phyloP scores from a whole-genome alignment of 75 land plant species.

The Sequoiadendron giganteum region DNA sequence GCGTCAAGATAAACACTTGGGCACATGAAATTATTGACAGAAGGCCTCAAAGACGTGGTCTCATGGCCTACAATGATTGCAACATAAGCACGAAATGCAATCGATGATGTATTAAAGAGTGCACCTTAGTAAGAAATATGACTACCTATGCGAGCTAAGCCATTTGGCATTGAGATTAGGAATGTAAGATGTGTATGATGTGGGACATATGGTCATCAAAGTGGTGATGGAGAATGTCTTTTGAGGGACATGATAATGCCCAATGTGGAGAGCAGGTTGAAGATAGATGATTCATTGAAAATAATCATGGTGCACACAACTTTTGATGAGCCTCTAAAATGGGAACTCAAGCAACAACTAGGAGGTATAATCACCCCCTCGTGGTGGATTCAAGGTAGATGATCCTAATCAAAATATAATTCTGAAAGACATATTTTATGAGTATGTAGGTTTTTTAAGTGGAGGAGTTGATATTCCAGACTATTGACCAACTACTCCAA shows the following conservation, averaged over 20 bases:
- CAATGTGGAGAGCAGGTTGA: constrained; percentile 83
- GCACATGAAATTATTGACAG: too few species aligned
- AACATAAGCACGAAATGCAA: too few species aligned
- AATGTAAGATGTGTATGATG: constrained; percentile 96
- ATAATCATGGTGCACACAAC: constrained; percentile 66
- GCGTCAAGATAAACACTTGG: too few species aligned
- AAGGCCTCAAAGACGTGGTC: too few species aligned
- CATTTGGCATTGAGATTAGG: constrained; percentile 91
- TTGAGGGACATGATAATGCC: constrained; percentile 90
- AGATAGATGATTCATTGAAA: constrained; percentile 90
- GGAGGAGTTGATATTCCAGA: constrained; percentile 50
- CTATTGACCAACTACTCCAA: constrained; percentile 39
- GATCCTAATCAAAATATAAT: constrained; percentile 98
- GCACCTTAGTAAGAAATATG: too few species aligned
- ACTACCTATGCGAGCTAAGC: constrained; percentile 66
- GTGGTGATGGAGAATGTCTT: constrained; percentile 96
- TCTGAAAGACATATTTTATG: constrained; percentile 96
- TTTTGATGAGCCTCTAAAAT: constrained; percentile 81
- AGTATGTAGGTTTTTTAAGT: constrained; percentile 88
- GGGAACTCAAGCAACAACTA: constrained; percentile 92
- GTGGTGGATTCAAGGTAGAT: constrained; percentile 90
- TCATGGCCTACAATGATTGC: too few species aligned
- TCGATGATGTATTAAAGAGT: too few species aligned
- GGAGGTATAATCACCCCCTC: constrained; percentile 92
- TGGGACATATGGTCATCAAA: constrained; percentile 93